Base-by-base conservation (phyloP, 768 basidiomycete genomes). In the Neoboletus subvelutipes region DNA sequence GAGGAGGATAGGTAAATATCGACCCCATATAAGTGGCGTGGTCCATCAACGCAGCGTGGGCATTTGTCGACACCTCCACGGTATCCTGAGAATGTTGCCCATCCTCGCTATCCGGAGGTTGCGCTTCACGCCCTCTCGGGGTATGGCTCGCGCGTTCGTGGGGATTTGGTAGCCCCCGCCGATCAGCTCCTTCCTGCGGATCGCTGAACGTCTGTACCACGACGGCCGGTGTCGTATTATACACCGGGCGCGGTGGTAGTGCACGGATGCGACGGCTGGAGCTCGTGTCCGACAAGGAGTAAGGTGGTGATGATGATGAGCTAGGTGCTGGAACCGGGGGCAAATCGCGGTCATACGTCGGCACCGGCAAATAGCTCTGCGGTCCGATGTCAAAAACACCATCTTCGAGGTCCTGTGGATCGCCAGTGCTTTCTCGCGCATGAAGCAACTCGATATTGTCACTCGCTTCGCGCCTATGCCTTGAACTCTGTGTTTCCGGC, bases 381-480 rank as follows among this genome's bases (percentile, higher is more conserved):
- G 52, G 50, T 7, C 54, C 41, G 47, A 68, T 65, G 52, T 73
- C 72, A 37, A 71, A 18, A 20, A 69, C 62, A 22, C 3, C 48
- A 31, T 63, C 59, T n/a, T 61, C 66, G 17, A 39, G 9, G 40
- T 59, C 64, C 31, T 20, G 52, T 18, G 48, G 36, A 28, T 63
- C 63, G 12, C 50, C 45, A 3, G 42, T 36, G 53, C 57, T 59
- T 26, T 64, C 54, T 33, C 22, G 57, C 20, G 63, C 31, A 33
- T 26, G 56, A 28, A 72, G 72, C 52, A 72, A 37, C 55, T 73
- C 68, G 49, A 72, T 60, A 8, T 62, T 42, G 55, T 73, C 72
- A 17, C 72, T 72, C 33, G 40, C 43, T 49, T 63, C 61, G 31
- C 68, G 67, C 37, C 60, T 34, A 39, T 72, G 71, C 15, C 48